Conservation (phyloP, 1,284 basidiomycete species). For the Rhodofomes roseus region DNA sequence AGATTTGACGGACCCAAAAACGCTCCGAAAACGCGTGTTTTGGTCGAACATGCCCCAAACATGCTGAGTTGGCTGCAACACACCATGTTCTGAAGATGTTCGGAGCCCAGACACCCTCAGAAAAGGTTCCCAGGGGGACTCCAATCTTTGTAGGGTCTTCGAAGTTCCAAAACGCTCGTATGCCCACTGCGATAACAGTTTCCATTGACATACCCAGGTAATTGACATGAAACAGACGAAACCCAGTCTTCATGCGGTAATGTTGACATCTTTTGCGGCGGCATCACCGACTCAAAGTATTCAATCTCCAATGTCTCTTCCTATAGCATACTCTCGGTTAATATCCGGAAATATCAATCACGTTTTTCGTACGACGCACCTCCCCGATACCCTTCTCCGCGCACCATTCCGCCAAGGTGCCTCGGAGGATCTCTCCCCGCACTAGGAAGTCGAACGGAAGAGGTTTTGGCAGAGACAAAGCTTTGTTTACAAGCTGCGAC, state of each 20-base stretch:
- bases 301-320: slow-evolving; percentile 92
- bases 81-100: no score
- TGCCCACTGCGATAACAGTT: not conserved
- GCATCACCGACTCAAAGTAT: slow-evolving; percentile 90
- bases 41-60: no score
- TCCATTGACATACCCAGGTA: slow-evolving; percentile 58
- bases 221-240: slow-evolving; percentile 70
- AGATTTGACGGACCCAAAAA: no score
- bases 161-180: no score
- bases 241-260: slow-evolving; percentile 95
- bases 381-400: slow-evolving; percentile 68
- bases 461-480: slow-evolving; percentile 69
- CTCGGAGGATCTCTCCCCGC: slow-evolving; percentile 76
- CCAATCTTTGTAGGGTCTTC: no score
- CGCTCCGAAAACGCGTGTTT: no score
- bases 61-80: no score
- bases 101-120: no score
- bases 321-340: slow-evolving; percentile 29
- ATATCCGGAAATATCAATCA: not conserved
- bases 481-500: slow-evolving; percentile 97
- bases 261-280: slow-evolving; percentile 79
- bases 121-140: no score
- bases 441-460: slow-evolving; percentile 96
- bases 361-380: slow-evolving; percentile 32
- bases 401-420: slow-evolving; percentile 78